phyloP scores from a whole-genome alignment of 2,329 filamentous ascomycete species.

The Trichocomaceae sp. region DNA sequence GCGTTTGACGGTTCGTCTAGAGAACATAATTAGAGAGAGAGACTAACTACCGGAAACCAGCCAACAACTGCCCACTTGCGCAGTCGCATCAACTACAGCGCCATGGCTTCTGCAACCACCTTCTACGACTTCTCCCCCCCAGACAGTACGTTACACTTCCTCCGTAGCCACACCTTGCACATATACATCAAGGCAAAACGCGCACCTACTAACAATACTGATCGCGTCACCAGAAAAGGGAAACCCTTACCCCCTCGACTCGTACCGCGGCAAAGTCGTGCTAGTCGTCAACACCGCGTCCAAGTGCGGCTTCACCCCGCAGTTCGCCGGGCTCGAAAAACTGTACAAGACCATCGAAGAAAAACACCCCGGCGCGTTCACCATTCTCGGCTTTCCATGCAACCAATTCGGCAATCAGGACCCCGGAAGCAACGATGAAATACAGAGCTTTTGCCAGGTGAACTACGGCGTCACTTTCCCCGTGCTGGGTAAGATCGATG shows the following conservation, averaged over 20 bases:
- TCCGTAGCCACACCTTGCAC: neutral
- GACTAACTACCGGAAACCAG: neutral
- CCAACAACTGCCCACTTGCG: neutral
- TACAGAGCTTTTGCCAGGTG: constrained; percentile 77
- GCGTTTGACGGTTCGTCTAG: neutral
- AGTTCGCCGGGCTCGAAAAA: constrained; percentile 84
- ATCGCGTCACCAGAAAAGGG: constrained; percentile 57
- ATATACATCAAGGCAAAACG: neutral
- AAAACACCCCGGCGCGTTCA: constrained; percentile 68
- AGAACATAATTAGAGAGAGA: neutral
- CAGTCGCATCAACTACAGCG: constrained; percentile 16
- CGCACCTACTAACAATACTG: neutral
- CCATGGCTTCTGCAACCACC: constrained; percentile 52
- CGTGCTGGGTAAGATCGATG: constrained; percentile 83
- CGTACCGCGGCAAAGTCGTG: constrained; percentile 85
- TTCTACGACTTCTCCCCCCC: constrained; percentile 56
- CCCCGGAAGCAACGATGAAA: constrained; percentile 72
- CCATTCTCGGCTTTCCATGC: constrained; percentile 92
- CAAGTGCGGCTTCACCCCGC: constrained; percentile 97
- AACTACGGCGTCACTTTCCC: constrained; percentile 95
- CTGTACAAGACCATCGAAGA: constrained; percentile 73
- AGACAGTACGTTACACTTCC: constrained; percentile 39
- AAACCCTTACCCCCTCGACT: constrained; percentile 59
- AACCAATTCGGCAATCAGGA: constrained; percentile 95
- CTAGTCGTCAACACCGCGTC: constrained; percentile 96